A percentile compares a stretch with the other conserved stretches of the same genome.
Evolutionary conservation across 2,329 filamentous ascomycete genomes (phyloP).

Genomic region (Aspergillus awamori): DNA sequence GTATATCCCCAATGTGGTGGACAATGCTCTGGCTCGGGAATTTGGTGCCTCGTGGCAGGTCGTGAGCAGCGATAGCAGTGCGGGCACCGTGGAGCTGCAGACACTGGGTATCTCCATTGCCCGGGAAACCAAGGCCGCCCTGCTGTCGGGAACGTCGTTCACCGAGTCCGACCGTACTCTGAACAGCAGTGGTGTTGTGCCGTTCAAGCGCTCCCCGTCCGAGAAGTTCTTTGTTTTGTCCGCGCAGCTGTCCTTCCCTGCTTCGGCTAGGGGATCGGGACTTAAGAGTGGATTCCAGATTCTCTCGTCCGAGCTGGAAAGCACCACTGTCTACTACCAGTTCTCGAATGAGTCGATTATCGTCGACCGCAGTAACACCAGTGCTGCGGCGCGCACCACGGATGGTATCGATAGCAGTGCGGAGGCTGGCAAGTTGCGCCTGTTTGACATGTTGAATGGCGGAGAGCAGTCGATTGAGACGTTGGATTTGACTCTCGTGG

Average conservation of each 20-base stretch:
- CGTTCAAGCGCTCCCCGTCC: slow-evolving; percentile 13
- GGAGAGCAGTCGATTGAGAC: slow-evolving; percentile 17
- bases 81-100: slow-evolving; percentile 12
- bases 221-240: slow-evolving; percentile 16
- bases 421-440: slow-evolving; percentile 18
- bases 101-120: slow-evolving; percentile 24
- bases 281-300: slow-evolving; percentile 22
- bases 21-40: slow-evolving; percentile 18
- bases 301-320: slow-evolving; percentile 18
- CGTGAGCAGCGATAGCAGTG: not conserved
- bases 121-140: slow-evolving; percentile 18
- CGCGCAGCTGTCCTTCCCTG: slow-evolving; percentile 15
- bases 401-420: slow-evolving; percentile 13
- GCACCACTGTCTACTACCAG: slow-evolving; percentile 24
- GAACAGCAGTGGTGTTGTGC: not conserved
- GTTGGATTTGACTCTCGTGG: slow-evolving; percentile 23
- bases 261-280: slow-evolving; percentile 7
- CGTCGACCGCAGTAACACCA: slow-evolving; percentile 23
- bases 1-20: slow-evolving; percentile 17
- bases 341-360: slow-evolving; percentile 27
- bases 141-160: slow-evolving; percentile 2
- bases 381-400: slow-evolving; percentile 18
- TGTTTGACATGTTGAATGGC: slow-evolving; percentile 18
- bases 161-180: slow-evolving; percentile 9
- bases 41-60: slow-evolving; percentile 16